These are phyloP conservation scores for Eimeria falciformis DNA, from an alignment of 169 alveolate genomes.

Conservation along the genomic window DNA sequence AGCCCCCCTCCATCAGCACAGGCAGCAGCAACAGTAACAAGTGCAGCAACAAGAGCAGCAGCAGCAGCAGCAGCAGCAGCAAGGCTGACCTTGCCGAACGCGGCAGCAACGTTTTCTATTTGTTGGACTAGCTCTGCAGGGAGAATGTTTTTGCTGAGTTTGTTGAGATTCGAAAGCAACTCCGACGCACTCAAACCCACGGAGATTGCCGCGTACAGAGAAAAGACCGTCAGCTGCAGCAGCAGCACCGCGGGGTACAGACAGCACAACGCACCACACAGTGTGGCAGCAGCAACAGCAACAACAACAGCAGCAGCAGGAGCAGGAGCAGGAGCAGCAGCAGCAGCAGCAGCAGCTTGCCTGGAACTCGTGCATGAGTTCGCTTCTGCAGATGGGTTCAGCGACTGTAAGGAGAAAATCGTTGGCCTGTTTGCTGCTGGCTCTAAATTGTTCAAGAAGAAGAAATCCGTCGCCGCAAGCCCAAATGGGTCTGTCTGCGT, in stretches of 20 bases:
- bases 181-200: slow-evolving; percentile 96
- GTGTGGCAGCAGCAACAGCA: neutral
- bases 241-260: neutral
- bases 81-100: slow-evolving; percentile 70
- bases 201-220: slow-evolving; percentile 96
- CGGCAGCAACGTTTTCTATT: slow-evolving; percentile 66
- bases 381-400: slow-evolving; percentile 98
- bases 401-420: slow-evolving; percentile 98
- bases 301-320: slow-evolving; percentile 76
- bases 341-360: slow-evolving; percentile 36
- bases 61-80: slow-evolving; percentile 18
- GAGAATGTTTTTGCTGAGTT: slow-evolving; percentile 91
- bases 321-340: slow-evolving; percentile 47
- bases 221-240: slow-evolving; percentile 78
- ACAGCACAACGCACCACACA: neutral
- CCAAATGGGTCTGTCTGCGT: slow-evolving; percentile 91
- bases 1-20: neutral
- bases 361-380: slow-evolving; percentile 97
- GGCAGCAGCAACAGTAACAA: no score
- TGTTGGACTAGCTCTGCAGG: slow-evolving; percentile 62
- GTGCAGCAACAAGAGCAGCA: neutral
- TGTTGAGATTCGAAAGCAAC: slow-evolving; percentile 87
- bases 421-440: slow-evolving; percentile 93
- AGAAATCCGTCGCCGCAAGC: slow-evolving; percentile 93
- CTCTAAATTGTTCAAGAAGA: slow-evolving; percentile 87